Evolutionary conservation across 176 grass and related monocot genomes (phyloP), one percentile per base, ranked within the genome.

Genomic region (Oryza brachyantha): DNA sequence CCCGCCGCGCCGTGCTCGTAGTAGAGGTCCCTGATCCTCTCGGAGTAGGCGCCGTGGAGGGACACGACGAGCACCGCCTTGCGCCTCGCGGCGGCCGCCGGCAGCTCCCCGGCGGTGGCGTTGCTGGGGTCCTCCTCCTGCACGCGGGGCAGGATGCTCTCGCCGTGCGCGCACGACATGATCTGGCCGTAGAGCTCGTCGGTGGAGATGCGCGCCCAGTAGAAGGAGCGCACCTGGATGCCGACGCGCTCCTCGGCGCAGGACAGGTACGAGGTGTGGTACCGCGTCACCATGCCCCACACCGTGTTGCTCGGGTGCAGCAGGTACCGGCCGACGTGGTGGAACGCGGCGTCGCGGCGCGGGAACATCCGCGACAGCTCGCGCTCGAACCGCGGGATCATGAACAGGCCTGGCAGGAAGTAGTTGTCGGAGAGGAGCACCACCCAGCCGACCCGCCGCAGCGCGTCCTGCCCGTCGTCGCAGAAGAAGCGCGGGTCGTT

Each of bases 301-400:
- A 91, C 91, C 2, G 79, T 36, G 83, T 94, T 94, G 74, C 78
- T 86, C 8, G 85, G 88, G 83, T 94, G 88, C 79, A 88, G 74
- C 3, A 90, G 79, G 73, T 91, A 90, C 0, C 91, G 70, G 7
- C 82, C 85, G 29, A 93, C 69, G 68, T 90, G 88, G 84, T 88
- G 85, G 70, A 93, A 93, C 39, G 85, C 91, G 11, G 69, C 37
- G 34, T 87, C 85, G 42, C 54, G 79, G 37, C 71, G 63, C 2
- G 85, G 88, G 83, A 93, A 93, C 60, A 93, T 22, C 48, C 70
- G 50, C 17, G 25, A 42, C 0, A 93, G 71, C 75, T 86, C 85
- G 16, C 29, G 45, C 19, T 90, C 68, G 27, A 52, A 73, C 38
- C 74, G 43, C n/a, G 79, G 85, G 13, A 84, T 10, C 1, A 82